Evolutionary conservation across 805 yeast species (phyloP), one percentile per base, ranked within the genome.

Genomic region (Metschnikowia shivogae): DNA sequence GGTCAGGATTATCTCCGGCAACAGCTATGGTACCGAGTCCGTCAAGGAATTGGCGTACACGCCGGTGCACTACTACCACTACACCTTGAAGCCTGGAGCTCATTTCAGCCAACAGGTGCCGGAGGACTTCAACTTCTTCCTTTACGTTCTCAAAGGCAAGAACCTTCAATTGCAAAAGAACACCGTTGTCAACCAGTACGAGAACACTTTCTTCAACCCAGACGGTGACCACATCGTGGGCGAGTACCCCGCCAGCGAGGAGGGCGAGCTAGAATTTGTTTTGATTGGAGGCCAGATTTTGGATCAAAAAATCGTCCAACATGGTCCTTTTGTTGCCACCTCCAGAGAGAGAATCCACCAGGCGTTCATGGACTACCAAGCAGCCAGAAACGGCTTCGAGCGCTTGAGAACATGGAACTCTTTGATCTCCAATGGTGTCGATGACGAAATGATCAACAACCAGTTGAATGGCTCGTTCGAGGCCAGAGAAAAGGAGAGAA

Each of bases 251-350:
- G 74, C 64, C 27, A 55, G 58, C 17, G 72, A 73, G 8, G 35
- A 39, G 32, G 71, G 68, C 27, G 57, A 52, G 13, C 67, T 88
- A 2, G 81, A 83, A 53, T 82, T 89, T 57, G 82, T 84, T 4
- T 52, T 89, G 17, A 71, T 88, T 50, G 95, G 89, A 28, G 96
- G 96, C 47, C 64, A 85, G 60, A 76, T 77, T 20, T 67, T 87
- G 45, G 77, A 86, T 54, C 96, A 89, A 67, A 78, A 80, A 14
- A 73, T 86, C 45, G 85, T 87, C 27, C 97, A 89, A 61, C 84
- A 89, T 60, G 97, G 97, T 14, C 97, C 97, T n/a, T 90, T 89
- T 59, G 97, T 89, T n/a, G 92, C 86, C 49, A 78, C 86, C 8
- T 68, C 84, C 24, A 73, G 74, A 45, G 85, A 81, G 42, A 79